Evolutionary conservation across 2,329 filamentous ascomycete species (phyloP), one percentile per base, ranked within the genome.

Genomic region (Aspergillus carbonarius): DNA sequence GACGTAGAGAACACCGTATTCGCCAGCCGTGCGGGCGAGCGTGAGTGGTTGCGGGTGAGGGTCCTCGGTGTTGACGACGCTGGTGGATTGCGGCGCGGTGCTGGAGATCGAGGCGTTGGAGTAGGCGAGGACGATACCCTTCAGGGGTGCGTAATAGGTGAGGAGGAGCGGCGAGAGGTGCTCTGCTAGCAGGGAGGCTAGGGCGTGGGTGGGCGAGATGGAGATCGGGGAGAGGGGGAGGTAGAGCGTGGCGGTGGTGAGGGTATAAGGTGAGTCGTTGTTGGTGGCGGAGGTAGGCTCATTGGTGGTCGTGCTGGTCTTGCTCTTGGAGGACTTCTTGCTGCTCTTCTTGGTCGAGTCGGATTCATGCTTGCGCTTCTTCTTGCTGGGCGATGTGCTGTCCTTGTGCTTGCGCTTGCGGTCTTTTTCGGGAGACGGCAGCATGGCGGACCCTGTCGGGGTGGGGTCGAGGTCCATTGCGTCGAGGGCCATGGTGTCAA

Each of bases 1-100:
- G 49, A 91, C 85, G 70, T 90, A 97, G 20, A 88, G 88, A 23
- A 92, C 91, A 7, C 90, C 91, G 71, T 93, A 96, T 76, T 98
- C 95, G 76, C 91, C 87, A 40, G 90, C 74, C 2, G 77, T 73
- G 35, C 67, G 68, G n/a, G 78, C 75, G 35, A 79, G 70, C 0
- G 76, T 77, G 37, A 77, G 66, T n/a, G 72, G 72, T 65, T 75
- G 70, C 3, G 74, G 70, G 54, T 74, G 73, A 13, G 63, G 63
- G 23, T 73, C 66, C 50, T 64, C 62, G 27, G 66, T 59, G 42
- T 63, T 55, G 54, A 64, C 57, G 71, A 74, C 35, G 65, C 68
- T 20, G 35, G 66, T 58, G 46, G 76, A 81, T 58, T 49, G 74
- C 75, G 64, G 76, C 57, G 76, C 70, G 34, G 55, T 68, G 58